phyloP scores from a whole-genome alignment of 331 rosid genomes.

The Erythrophleum ivorense region DNA sequence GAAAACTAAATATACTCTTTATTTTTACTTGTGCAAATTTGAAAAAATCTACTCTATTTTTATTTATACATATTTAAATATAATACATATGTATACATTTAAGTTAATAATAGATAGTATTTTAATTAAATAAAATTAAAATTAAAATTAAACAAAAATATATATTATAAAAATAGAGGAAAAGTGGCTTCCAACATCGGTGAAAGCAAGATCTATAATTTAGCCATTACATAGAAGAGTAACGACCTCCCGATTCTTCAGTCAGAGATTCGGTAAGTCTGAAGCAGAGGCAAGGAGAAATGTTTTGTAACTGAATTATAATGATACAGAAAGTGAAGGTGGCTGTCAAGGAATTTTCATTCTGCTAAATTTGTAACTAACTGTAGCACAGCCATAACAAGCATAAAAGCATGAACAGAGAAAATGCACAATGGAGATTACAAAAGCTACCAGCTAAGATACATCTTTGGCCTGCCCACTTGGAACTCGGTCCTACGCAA shows the following conservation, averaged over 20 bases:
- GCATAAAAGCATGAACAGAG: constrained; percentile 17
- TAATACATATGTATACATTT: too few relatives aligned
- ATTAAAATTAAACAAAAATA: not conserved
- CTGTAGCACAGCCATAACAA: constrained; percentile 21
- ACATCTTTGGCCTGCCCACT: constrained; percentile 33
- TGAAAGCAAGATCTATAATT: not conserved
- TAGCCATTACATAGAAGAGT: not conserved
- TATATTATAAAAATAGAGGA: not conserved
- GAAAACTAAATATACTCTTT: too few relatives aligned
- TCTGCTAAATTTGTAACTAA: not conserved
- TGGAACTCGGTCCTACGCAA: constrained; percentile 29
- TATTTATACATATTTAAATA: too few relatives aligned
- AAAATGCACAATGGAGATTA: constrained; percentile 41
- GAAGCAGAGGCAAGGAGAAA: not conserved
- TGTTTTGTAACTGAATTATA: not conserved
- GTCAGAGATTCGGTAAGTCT: not conserved
- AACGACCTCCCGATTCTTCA: not conserved
- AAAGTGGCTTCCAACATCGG: not conserved
- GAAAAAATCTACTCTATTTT: too few relatives aligned
- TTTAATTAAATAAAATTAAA: too few relatives aligned
- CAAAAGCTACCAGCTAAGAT: constrained; percentile 37
- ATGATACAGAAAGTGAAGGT: not conserved
- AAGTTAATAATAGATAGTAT: too few relatives aligned
- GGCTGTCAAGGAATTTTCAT: constrained; percentile 17
- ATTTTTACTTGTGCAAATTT: too few relatives aligned